Evolutionary conservation across 306 rosid species (phyloP).

Genomic region (Acacia confusa): DNA sequence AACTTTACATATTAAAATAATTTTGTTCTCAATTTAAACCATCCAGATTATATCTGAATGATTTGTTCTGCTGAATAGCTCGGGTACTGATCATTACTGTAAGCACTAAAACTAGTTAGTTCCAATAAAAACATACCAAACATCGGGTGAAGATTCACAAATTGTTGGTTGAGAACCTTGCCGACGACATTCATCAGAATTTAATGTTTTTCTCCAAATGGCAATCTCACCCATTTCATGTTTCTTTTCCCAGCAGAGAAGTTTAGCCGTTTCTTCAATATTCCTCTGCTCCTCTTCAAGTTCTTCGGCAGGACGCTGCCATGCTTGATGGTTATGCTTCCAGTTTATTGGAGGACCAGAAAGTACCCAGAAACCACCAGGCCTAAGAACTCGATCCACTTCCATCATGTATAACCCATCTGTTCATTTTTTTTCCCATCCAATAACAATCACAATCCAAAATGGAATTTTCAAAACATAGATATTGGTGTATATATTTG

Average conservation of each 20-base stretch:
- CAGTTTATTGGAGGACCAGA: slow-evolving; percentile 67
- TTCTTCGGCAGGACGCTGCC: slow-evolving; percentile 51
- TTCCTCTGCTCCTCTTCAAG: slow-evolving; percentile 56
- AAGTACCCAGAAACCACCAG: slow-evolving; percentile 68
- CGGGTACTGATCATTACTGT: too few relatives aligned
- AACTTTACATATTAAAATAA: too few relatives aligned
- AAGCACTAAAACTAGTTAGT: too few relatives aligned
- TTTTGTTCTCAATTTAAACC: too few relatives aligned
- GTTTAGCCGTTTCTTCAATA: slow-evolving; percentile 53
- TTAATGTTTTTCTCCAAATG: slow-evolving; percentile 48
- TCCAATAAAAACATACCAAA: slow-evolving; percentile 35
- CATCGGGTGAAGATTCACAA: slow-evolving; percentile 40
- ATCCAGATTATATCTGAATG: too few relatives aligned
- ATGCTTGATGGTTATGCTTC: slow-evolving; percentile 44
- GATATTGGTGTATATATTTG: too few relatives aligned
- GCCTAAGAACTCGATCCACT: slow-evolving; percentile 62
- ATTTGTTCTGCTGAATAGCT: too few relatives aligned
- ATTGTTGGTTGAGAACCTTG: slow-evolving; percentile 30
- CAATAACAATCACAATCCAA: not conserved
- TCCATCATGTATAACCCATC: slow-evolving; percentile 64
- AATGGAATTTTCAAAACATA: not conserved
- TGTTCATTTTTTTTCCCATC: not conserved
- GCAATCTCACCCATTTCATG: slow-evolving; percentile 63
- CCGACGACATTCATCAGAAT: slow-evolving; percentile 26
- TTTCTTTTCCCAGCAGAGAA: slow-evolving; percentile 62